Base-by-base conservation (phyloP, 345 rosid species). In the Tarenaya hassleriana region DNA sequence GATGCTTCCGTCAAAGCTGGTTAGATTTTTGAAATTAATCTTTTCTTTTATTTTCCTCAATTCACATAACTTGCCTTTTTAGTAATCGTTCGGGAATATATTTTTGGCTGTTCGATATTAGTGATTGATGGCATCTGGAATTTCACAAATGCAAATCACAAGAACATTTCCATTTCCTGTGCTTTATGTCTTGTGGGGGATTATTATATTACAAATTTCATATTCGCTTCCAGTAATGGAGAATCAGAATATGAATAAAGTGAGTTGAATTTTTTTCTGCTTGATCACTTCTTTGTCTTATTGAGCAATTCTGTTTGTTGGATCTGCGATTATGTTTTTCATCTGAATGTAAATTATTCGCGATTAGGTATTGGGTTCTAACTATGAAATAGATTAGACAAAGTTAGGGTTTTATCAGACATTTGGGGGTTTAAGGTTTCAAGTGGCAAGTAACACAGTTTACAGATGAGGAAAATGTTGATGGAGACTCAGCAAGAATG, bases 1-100 rank as follows among this genome's bases (percentile, higher is more conserved):
- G 88, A 86, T 71, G 83, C 85, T 7, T 80, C 88, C 13, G 61
- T 84, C 47, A 90, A 90, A 62, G 81, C 90, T 58, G 97, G 95
- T 86, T 11, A 69, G 80, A 56, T 2, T 9, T 37, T 37, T 2
- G 5, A 24, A 10, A 4, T 10, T 31, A 6, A 34, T 2, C 1
- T 50, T 10, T 16, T 19, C 34, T 31, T 47, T 17, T 17, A 7
- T 34, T 20, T 20, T 42, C 21, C 20, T 39, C 35, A 5, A n/a
- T 10, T 21, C 16, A 11, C 12, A 7, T 47, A 16, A 24, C 29
- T 24, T 24, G 29, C 29, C 29, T 2, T 2, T 24, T 2, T 24
- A 2, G 29, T 24, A 24, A 24, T 24, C 29, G 29, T 24, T 24
- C 29, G 5, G 29, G 29, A 24, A 24, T 2, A 5, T 24, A 24